These are phyloP conservation scores for Cajanus cajan DNA, from an alignment of 306 rosid species.

Conservation along the genomic window DNA sequence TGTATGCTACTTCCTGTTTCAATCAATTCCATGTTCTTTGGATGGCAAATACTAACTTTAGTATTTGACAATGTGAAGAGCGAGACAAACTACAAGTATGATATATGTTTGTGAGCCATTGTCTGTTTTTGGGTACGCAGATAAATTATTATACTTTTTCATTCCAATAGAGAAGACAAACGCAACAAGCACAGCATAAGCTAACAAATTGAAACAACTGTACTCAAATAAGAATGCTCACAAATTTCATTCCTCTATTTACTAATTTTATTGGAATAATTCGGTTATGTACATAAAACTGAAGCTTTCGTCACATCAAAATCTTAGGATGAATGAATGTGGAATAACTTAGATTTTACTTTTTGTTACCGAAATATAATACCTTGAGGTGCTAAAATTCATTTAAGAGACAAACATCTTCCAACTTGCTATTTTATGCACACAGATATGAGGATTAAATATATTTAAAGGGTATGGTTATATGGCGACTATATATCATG, in stretches of 20 bases:
- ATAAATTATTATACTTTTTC: background rate
- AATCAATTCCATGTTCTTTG: slow-evolving; percentile 31
- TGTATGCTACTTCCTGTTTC: background rate
- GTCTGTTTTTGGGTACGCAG: background rate
- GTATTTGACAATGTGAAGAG: background rate
- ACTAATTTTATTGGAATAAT: background rate
- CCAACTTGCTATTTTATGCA: too few relatives aligned
- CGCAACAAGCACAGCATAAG: slow-evolving; percentile 9
- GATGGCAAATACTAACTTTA: background rate
- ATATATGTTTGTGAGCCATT: background rate
- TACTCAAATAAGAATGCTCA: background rate
- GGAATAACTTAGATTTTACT: too few relatives aligned
- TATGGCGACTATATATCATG: too few relatives aligned
- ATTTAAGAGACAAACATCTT: too few relatives aligned
- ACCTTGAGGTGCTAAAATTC: too few relatives aligned
- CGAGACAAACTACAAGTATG: background rate
- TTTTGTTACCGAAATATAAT: too few relatives aligned
- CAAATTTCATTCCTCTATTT: background rate
- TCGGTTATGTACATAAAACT: too few relatives aligned
- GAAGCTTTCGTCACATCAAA: too few relatives aligned
- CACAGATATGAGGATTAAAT: too few relatives aligned
- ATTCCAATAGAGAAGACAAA: background rate
- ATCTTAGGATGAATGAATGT: too few relatives aligned
- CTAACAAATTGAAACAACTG: background rate
- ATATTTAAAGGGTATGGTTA: too few relatives aligned